Evolutionary conservation across 2,329 filamentous ascomycete species (phyloP).

Genomic region (Ophiostoma quercus): DNA sequence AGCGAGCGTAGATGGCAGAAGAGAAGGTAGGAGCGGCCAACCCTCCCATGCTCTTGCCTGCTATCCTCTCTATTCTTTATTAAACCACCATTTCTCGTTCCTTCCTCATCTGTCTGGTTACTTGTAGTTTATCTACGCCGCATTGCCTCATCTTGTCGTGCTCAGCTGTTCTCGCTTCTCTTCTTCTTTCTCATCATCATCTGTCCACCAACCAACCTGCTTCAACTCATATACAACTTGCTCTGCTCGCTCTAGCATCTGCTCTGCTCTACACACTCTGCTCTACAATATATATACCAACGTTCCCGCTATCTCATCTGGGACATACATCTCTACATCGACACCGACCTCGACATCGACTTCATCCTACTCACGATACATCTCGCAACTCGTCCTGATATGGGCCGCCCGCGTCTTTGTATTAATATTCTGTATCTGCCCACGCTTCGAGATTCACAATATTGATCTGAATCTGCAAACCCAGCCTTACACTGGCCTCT

Average conservation of each 20-base stretch:
- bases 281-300: background rate
- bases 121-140: slow-evolving; percentile 21
- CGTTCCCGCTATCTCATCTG: background rate
- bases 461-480: slow-evolving; percentile 27
- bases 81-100: slow-evolving; percentile 22
- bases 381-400: slow-evolving; percentile 29
- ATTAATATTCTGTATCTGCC: slow-evolving; percentile 40
- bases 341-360: background rate
- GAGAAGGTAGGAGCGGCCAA: background rate
- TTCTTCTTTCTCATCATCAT: slow-evolving; percentile 15
- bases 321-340: background rate
- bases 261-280: background rate
- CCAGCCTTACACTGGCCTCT: background rate
- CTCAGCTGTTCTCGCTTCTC: slow-evolving; percentile 24
- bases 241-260: background rate
- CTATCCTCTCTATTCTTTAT: slow-evolving; percentile 21
- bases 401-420: slow-evolving; percentile 36
- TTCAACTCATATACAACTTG: background rate
- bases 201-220: slow-evolving; percentile 7
- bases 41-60: slow-evolving; percentile 5
- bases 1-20: background rate
- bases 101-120: slow-evolving; percentile 16
- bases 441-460: slow-evolving; percentile 30
- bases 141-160: slow-evolving; percentile 23
- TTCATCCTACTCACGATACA: background rate